Evolutionary conservation across 1,284 basidiomycete genomes (phyloP).

Genomic region (Rhodotorula sp.): DNA sequence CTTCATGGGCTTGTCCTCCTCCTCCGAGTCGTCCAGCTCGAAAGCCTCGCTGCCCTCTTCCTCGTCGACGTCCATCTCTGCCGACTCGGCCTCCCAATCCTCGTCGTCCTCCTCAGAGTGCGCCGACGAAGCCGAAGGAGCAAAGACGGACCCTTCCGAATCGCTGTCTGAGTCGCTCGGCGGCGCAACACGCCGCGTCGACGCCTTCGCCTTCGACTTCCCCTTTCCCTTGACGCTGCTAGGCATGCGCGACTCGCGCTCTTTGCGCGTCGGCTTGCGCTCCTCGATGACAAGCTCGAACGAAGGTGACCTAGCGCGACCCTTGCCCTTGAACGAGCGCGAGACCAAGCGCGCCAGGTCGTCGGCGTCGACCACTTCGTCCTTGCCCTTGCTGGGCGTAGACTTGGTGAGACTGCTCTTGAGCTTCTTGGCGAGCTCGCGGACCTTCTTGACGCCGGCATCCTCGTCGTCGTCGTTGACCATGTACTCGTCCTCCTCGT

Average conservation of each 20-base stretch:
- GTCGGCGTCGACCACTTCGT: constrained; percentile 3
- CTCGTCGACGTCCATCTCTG: constrained; percentile 17
- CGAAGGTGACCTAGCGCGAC: neutral
- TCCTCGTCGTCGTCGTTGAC: constrained; percentile 4
- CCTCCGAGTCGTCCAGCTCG: constrained; percentile 2
- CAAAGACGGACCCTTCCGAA: constrained; percentile 26
- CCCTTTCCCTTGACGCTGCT: too few species aligned
- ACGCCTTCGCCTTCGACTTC: constrained; percentile 18
- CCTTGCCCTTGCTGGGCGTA: constrained; percentile 6
- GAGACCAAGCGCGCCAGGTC: constrained; percentile 7
- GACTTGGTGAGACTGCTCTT: neutral
- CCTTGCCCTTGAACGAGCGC: constrained; percentile 20
- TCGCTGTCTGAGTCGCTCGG: constrained; percentile 10
- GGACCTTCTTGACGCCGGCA: constrained; percentile 10
- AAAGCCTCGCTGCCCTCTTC: constrained; percentile 15
- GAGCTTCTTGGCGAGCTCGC: constrained; percentile 10
- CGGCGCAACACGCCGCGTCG: neutral
- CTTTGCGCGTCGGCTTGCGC: neutral
- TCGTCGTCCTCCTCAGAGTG: constrained; percentile 8
- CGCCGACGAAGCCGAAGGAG: neutral
- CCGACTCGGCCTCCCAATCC: constrained; percentile 23
- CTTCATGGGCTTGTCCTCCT: constrained; percentile 25
- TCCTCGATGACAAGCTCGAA: constrained; percentile 1
- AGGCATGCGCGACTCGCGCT: neutral
- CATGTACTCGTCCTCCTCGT: neutral